These are phyloP conservation scores for Bertia moriformis DNA, from an alignment of 2,329 filamentous ascomycete genomes.

Conservation along the genomic window DNA sequence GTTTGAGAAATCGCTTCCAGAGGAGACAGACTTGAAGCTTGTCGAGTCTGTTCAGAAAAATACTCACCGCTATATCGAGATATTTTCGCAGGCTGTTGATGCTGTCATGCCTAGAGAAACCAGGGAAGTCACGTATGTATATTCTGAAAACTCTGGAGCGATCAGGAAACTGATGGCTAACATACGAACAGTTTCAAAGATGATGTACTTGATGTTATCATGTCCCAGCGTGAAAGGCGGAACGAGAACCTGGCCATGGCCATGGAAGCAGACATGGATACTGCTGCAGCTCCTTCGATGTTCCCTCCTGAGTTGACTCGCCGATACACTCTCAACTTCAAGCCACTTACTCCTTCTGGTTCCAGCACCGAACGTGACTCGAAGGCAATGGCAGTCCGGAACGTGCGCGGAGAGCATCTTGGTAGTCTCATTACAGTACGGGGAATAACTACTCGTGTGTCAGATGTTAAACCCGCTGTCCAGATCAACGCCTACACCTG, in stretches of 20 bases:
- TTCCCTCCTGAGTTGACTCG: conserved; percentile 54
- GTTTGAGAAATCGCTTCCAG: conserved; percentile 35
- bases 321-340: conserved; percentile 57
- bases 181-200: conserved; percentile 43
- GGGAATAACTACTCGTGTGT: conserved; percentile 55
- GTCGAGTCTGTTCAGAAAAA: conserved; percentile 53
- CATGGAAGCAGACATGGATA: conserved; percentile 27
- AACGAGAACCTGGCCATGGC: conserved; percentile 34
- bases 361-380: conserved; percentile 26
- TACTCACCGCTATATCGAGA: conserved; percentile 54
- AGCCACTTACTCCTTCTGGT: conserved; percentile 44
- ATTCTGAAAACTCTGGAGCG: not conserved
- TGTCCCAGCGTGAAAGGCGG: conserved; percentile 51
- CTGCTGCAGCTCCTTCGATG: conserved; percentile 25
- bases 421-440: conserved; percentile 55
- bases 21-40: conserved; percentile 37
- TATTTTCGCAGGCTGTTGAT: conserved; percentile 51
- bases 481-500: conserved; percentile 60
- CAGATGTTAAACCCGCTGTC: conserved; percentile 58
- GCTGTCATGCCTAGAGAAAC: conserved; percentile 44
- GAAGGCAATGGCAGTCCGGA: conserved; percentile 52
- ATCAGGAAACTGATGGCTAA: not conserved
- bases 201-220: conserved; percentile 57
- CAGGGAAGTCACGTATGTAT: conserved; percentile 38
- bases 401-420: conserved; percentile 52